These are phyloP conservation scores for Pseudopyricularia javanii DNA, from an alignment of 2,329 filamentous ascomycete genomes.

Conservation along the genomic window DNA sequence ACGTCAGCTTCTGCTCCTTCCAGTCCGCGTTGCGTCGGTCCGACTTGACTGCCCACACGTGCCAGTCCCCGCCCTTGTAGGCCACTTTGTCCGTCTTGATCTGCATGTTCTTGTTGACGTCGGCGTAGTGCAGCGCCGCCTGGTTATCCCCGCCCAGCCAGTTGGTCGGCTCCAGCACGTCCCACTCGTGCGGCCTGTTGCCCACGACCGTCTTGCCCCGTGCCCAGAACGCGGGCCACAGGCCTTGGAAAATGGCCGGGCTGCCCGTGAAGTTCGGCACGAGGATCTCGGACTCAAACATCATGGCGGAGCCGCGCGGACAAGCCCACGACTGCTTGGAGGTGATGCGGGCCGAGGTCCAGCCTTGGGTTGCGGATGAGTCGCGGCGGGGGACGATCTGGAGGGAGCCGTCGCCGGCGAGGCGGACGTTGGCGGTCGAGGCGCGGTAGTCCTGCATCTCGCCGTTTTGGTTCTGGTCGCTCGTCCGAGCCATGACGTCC, in stretches of 20 bases:
- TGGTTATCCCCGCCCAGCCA: conserved; percentile 17
- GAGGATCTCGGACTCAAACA: conserved; percentile 32
- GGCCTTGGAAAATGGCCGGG: conserved; percentile 19
- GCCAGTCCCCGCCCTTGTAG: conserved; percentile 30
- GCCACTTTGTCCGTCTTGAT: neutral
- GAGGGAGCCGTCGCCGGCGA: conserved; percentile 35
- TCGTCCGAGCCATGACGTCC: neutral
- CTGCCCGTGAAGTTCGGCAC: conserved; percentile 20
- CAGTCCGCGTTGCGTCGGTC: conserved; percentile 30
- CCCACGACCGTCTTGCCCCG: conserved; percentile 35
- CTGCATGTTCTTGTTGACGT: conserved; percentile 9
- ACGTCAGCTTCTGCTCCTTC: conserved; percentile 32
- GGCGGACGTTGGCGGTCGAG: conserved; percentile 27
- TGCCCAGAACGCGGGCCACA: conserved; percentile 50
- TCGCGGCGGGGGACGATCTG: conserved; percentile 36
- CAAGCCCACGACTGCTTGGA: conserved; percentile 34
- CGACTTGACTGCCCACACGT: conserved; percentile 34
- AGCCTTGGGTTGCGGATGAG: conserved; percentile 21
- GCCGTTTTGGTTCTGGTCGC: neutral
- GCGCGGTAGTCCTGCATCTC: neutral
- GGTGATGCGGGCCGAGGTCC: conserved; percentile 45
- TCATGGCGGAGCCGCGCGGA: conserved; percentile 27
- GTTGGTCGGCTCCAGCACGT: conserved; percentile 44
- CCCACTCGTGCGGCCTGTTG: conserved; percentile 38
- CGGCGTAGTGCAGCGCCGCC: conserved; percentile 31